These are phyloP conservation scores for Lenzites betulinus DNA, from an alignment of 768 basidiomycete genomes.

Conservation along the genomic window DNA sequence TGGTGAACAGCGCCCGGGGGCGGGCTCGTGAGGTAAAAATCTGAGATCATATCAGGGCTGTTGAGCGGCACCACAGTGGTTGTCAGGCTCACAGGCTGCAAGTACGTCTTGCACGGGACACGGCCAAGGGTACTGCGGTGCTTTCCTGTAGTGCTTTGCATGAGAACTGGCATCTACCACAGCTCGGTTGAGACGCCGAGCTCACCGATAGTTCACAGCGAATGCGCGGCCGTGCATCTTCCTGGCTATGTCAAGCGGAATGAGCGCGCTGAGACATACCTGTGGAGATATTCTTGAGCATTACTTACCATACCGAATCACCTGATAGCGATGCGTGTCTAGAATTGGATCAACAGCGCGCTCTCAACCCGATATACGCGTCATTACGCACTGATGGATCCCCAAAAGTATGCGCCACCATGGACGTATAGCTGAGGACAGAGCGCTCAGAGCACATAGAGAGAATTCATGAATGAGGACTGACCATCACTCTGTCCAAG, in stretches of 20 bases:
- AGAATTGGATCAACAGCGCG: background rate
- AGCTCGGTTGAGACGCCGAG: background rate
- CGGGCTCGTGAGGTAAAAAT: conserved; percentile 74
- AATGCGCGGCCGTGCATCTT: conserved; percentile 74
- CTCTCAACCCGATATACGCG: background rate
- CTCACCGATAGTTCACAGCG: conserved; percentile 54
- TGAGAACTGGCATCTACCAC: background rate
- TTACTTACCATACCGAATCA: conserved; percentile 57
- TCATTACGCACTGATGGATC: conserved; percentile 53
- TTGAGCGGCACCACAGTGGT: background rate
- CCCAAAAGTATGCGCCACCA: conserved; percentile 71
- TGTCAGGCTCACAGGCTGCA: conserved; percentile 57
- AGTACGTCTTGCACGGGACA: conserved; percentile 75
- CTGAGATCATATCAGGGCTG: conserved; percentile 32
- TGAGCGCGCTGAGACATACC: background rate
- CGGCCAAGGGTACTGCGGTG: conserved; percentile 86
- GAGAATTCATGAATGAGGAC: conserved; percentile 1
- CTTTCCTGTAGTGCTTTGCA: conserved; percentile 49
- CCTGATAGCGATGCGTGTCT: conserved; percentile 65
- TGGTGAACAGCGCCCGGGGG: conserved; percentile 64
- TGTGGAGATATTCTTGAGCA: background rate
- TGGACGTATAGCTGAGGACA: conserved; percentile 60
- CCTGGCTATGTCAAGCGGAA: conserved; percentile 43
- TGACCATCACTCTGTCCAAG: conserved; percentile 58
- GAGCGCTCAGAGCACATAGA: background rate